Base-by-base conservation (phyloP, 768 basidiomycete species). In the Tulasnella sp. region DNA sequence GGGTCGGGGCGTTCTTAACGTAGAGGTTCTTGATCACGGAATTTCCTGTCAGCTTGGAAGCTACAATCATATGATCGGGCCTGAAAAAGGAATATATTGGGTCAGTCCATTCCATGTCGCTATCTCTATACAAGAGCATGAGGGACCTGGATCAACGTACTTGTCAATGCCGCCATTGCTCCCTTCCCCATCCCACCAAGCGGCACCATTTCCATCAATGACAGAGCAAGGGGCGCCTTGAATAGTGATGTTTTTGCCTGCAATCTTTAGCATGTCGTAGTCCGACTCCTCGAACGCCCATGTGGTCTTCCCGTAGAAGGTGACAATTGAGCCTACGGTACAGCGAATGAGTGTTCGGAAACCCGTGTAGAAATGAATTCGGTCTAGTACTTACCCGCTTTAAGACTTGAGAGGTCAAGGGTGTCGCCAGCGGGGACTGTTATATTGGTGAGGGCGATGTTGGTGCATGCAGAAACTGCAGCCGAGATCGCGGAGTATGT, bases 21-120 rank as follows among this genome's bases (percentile, higher is more conserved):
- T 63, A 63, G 19, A 63, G 53, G 32, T 63, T 63, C 63, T 63
- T 63, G 59, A 63, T 63, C 9, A 61, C 63, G 4, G 58, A 60
- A 27, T 63, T 60, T 4, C 63, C 63, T 26, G 54, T 49, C 34
- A 63, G 53, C 17, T 63, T 63, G 47, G 43, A 52, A 24, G 53
- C 63, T 23, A 58, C 55, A 27, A 63, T 48, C 63, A 63, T 63
- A 48, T 63, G 63, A 26, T 63, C 55, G 15, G 63, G 63, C 59
- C 63, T 63, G n/a, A 48, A 24, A 1, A 15, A 9, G 47, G 21
- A 34, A 23, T 9, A 21, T 26, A 17, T 7, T 11, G 15, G 26
- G 41, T 4, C 3, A 23, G 7, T n/a, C n/a, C n/a, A n/a, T n/a
- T n/a, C n/a, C n/a, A n/a, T n/a, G n/a, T n/a, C n/a, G n/a, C n/a